Evolutionary conservation across 805 yeast species (phyloP).

Genomic region (Ogataea trehaloabstinens): DNA sequence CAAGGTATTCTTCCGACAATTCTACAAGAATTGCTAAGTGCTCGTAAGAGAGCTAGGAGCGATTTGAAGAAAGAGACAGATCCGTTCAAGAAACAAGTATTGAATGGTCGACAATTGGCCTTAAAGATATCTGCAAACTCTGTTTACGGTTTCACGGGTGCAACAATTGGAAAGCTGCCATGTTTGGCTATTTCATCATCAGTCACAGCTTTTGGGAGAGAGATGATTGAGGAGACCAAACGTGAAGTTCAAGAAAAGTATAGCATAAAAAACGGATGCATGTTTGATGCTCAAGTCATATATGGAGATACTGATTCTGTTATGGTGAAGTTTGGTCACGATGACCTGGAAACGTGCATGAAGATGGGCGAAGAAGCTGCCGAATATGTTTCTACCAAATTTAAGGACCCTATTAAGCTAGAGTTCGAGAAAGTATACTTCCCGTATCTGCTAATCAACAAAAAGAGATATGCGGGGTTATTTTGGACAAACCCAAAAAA

Average conservation of each 20-base stretch:
- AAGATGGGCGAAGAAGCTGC: slow-evolving; percentile 94
- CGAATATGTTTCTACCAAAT: slow-evolving; percentile 71
- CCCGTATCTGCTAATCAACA: slow-evolving; percentile 91
- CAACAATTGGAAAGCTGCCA: slow-evolving; percentile 95
- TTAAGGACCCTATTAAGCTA: slow-evolving; percentile 82
- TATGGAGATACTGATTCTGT: slow-evolving; percentile 99
- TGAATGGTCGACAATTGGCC: slow-evolving; percentile 97
- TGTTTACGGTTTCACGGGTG: slow-evolving; percentile 98
- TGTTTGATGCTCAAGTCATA: slow-evolving; percentile 84
- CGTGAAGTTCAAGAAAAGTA: slow-evolving; percentile 79
- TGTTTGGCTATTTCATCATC: slow-evolving; percentile 96
- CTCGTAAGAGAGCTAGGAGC: slow-evolving; percentile 89
- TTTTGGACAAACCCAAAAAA: slow-evolving; percentile 94
- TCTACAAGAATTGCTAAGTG: slow-evolving; percentile 80
- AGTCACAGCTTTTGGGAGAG: slow-evolving; percentile 93
- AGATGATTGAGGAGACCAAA: slow-evolving; percentile 92
- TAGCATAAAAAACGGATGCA: slow-evolving; percentile 75
- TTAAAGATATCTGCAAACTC: slow-evolving; percentile 96
- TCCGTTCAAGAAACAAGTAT: slow-evolving; percentile 88
- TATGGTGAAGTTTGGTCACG: slow-evolving; percentile 93
- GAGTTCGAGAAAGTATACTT: slow-evolving; percentile 96
- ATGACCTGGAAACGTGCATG: slow-evolving; percentile 83
- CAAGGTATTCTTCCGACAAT: slow-evolving; percentile 92
- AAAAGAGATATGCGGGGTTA: slow-evolving; percentile 95
- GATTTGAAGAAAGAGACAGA: slow-evolving; percentile 92